Percentiles rank a stretch among this genome's conserved stretches.
These are phyloP conservation scores for Colletotrichum musicola DNA, from an alignment of 2,329 filamentous ascomycete species.

Conservation along the genomic window DNA sequence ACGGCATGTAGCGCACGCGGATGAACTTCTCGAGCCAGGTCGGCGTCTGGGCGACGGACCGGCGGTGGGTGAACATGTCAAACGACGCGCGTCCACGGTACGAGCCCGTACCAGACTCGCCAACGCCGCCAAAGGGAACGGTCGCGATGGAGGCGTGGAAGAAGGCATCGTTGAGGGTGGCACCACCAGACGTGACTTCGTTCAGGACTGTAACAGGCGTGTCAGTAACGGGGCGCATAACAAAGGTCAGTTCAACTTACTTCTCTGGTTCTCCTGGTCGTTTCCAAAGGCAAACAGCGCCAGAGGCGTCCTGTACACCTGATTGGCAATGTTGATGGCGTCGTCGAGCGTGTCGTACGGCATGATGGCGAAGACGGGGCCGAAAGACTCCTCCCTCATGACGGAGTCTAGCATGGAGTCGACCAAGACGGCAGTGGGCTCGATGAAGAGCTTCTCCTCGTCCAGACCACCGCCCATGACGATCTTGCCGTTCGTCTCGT, in stretches of 20 bases:
- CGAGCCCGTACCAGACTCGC: conserved; percentile 79
- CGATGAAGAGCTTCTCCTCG: conserved; percentile 84
- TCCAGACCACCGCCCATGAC: conserved; percentile 89
- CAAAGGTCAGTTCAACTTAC: conserved; percentile 58
- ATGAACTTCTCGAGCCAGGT: conserved; percentile 76
- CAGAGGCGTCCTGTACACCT: conserved; percentile 85
- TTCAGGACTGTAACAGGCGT: conserved; percentile 63
- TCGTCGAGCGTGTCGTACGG: conserved; percentile 85
- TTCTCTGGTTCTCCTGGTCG: conserved; percentile 80
- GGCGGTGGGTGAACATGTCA: conserved; percentile 74
- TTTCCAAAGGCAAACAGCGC: conserved; percentile 88
- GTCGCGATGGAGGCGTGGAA: conserved; percentile 73
- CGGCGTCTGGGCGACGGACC: conserved; percentile 71
- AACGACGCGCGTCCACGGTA: conserved; percentile 85
- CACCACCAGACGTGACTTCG: conserved; percentile 76
- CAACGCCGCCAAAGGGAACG: conserved; percentile 86
- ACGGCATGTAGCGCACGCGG: conserved; percentile 76
- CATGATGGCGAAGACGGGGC: conserved; percentile 88
- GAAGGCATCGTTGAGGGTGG: conserved; percentile 71
- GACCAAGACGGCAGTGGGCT: conserved; percentile 92
- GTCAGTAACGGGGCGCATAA: conserved; percentile 14
- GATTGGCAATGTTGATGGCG: conserved; percentile 85
- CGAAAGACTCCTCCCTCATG: conserved; percentile 92
- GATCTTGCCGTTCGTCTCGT: conserved; percentile 84
- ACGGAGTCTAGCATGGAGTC: conserved; percentile 77